Evolutionary conservation across 2,329 filamentous ascomycete species (phyloP), one percentile per base, ranked within the genome.

Genomic region (Pezicula neosporulosa): DNA sequence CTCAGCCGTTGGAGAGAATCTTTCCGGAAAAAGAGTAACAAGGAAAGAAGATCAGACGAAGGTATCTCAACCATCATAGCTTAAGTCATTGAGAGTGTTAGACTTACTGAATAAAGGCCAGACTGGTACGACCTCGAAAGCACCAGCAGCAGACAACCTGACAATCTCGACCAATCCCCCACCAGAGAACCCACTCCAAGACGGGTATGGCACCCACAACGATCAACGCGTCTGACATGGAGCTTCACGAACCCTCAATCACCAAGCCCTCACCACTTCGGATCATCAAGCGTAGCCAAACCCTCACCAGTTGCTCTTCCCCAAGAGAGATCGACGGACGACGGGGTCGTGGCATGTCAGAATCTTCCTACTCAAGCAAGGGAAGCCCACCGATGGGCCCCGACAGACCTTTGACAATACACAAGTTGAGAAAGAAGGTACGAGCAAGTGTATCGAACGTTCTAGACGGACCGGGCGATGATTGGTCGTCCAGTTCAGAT

Each of bases 261-360:
- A 50, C 62, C 38, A 60, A 58, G 50, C 73, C 77, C 16, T 69
- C 69, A 30, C 80, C 80, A 10, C 63, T 82, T 33, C 73, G 75
- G 38, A 77, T 82, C 60, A 63, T 74, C 60, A 82, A 80, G 61
- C 66, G 67, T 66, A 57, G 56, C 60, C 56, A 59, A 49, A 61
- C 57, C 64, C 53, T 66, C 49, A 44, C 60, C 57, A 47, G 60
- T 54, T 55, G 60, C 53, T 48, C 56, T 42, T 19, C 60, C 51
- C 44, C 59, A 46, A 44, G 55, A 53, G 54, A 62, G 48, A 44
- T 49, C 51, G 37, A 55, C 53, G 9, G 53, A 50, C 49, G 61
- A 58, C 42, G 55, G 57, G 54, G 58, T 36, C 47, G 55, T 38
- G 39, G 45, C 49, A 21, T 54, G 43, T 60, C 57, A 52, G 45